Percentiles rank a stretch among this genome's conserved stretches.
Conservation (phyloP, 163 green algal genomes). For the Prototheca stagnorum region DNA sequence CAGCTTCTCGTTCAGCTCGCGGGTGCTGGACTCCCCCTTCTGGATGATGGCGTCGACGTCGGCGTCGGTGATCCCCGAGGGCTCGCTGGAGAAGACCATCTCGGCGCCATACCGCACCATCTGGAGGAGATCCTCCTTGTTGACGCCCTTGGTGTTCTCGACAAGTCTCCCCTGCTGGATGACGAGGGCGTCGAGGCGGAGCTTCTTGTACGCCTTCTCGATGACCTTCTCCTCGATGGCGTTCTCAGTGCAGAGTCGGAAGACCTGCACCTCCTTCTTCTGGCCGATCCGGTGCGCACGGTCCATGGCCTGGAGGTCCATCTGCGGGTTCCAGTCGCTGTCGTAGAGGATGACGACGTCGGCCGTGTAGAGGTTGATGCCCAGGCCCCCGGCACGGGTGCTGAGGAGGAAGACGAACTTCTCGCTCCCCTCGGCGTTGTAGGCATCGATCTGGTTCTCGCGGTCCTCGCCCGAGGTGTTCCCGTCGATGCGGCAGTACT, state of each 20-base stretch:
- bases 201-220: constrained; percentile 99
- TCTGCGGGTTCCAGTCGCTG: constrained; percentile 87
- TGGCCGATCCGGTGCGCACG: constrained; percentile 95
- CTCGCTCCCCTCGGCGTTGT: constrained; percentile 57
- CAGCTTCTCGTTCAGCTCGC: constrained; percentile 92
- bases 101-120: constrained; percentile 98
- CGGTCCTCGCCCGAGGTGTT: constrained; percentile 92
- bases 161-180: constrained; percentile 98
- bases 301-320: constrained; percentile 92
- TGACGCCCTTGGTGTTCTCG: constrained; percentile 76
- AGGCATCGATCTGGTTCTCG: constrained; percentile 70
- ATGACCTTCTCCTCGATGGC: constrained; percentile 99
- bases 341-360: constrained; percentile 95
- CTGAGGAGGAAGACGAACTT: constrained; percentile 95
- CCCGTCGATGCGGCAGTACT: constrained; percentile 92
- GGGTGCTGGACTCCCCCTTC: constrained; percentile 45
- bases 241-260: constrained; percentile 93
- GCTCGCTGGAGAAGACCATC: constrained; percentile 74
- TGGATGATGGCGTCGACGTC: constrained; percentile 95
- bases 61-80: constrained; percentile 77
- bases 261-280: constrained; percentile 99
- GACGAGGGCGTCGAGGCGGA: constrained; percentile 92
- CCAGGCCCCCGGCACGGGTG: constrained; percentile 80
- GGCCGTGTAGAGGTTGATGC: constrained; percentile 94
- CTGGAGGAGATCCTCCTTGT: constrained; percentile 94